A percentile compares a stretch with the other conserved stretches of the same genome.
Evolutionary conservation across 192 early-diverging fungal genomes (phyloP).

Genomic region (Spinellus fusiger): DNA sequence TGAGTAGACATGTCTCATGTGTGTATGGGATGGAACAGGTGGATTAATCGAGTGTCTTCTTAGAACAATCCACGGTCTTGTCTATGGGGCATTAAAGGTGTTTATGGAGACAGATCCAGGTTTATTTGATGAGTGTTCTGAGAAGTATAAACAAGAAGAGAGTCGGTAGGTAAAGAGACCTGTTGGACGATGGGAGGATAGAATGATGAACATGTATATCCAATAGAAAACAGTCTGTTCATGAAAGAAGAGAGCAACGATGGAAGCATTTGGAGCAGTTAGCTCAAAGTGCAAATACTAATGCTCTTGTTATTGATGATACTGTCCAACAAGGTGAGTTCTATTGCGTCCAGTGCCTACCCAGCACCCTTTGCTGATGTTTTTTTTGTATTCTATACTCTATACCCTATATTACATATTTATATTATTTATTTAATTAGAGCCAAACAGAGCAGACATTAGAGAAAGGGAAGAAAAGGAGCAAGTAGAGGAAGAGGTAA

Average conservation of each 20-base stretch:
- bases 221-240: neutral
- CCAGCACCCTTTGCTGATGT: too few species aligned
- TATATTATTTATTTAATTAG: too few species aligned
- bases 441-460: too few species aligned
- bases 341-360: too few species aligned
- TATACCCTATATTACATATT: too few species aligned
- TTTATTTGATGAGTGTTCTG: constrained; percentile 94
- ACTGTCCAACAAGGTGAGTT: too few species aligned
- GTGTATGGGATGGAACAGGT: neutral
- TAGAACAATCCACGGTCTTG: constrained; percentile 92
- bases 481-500: too few species aligned
- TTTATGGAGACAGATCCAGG: constrained; percentile 96
- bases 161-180: constrained; percentile 52
- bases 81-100: constrained; percentile 95
- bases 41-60: neutral
- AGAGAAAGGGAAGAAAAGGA: too few species aligned
- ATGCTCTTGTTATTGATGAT: too few species aligned
- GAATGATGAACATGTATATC: neutral
- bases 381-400: too few species aligned
- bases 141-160: constrained; percentile 85
- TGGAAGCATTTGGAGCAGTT: neutral
- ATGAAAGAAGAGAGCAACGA: neutral
- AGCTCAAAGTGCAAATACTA: too few species aligned
- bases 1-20: neutral
- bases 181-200: neutral